Evolutionary conservation across 768 basidiomycete species (phyloP), one percentile per base, ranked within the genome.

Genomic region (Leucocoprinus leucothites): DNA sequence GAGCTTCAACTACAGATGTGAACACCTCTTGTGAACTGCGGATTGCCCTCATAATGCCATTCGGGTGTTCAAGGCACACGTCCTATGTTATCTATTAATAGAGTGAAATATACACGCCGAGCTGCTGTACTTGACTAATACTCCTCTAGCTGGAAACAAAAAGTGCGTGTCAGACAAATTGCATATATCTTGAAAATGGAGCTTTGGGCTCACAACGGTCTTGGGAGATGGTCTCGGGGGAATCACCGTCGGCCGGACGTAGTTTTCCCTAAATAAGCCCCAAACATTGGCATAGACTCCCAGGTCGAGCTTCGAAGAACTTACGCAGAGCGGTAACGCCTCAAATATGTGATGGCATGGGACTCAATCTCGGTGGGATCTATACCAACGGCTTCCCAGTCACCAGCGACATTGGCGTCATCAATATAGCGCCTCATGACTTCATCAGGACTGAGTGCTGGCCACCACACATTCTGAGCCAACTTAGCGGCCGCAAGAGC

Each of bases 281-380:
- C 41, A 54, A 43, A 16, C 31, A 58, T 58, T 57, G 47, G 60
- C 49, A 47, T 57, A 21, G 8, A 54, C 24, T 44, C 26, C 44
- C 28, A 38, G 34, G 48, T 43, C 53, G 56, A 47, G 52, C 36
- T 43, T 24, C 56, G 43, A 51, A 57, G 35, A 40, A 89, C 91
- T 69, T 76, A 95, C 90, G 89, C 84, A 63, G 87, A 83, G 64
- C 96, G 84, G 75, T 90, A 97, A 65, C 90, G 81, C 71, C 96
- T 81, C 62, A 99, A 78, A 71, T 93, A 94, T 58, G 85, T 84
- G 72, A 98, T 89, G 19, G 95, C 96, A 58, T 91, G 84, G 13
- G 73, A 67, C 74, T 98, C 95, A 58, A 98, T 81, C 64, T 88
- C 85, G 55, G 89, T 84, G 25, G 95, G 95, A 36, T 71, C 63